Conservation (phyloP, 2,329 filamentous ascomycete genomes). For the Colletotrichum euphorbiae region DNA sequence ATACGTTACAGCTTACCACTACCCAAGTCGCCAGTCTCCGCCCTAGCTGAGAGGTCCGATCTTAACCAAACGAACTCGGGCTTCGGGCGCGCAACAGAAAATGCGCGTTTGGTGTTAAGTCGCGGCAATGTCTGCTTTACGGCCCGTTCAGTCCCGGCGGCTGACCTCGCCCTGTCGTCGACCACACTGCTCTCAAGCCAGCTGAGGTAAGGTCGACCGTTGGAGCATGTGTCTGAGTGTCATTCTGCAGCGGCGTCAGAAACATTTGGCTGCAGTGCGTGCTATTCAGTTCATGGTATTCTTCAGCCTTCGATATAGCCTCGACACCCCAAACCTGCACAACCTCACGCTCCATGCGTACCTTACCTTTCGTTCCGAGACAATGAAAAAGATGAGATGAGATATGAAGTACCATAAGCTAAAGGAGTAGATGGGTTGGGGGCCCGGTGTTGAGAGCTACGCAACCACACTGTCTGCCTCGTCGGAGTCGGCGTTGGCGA, state of each 20-base stretch:
- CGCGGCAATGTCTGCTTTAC: slow-evolving; percentile 13
- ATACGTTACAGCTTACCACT: neutral
- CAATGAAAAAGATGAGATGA: slow-evolving; percentile 5
- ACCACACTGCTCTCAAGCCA: neutral
- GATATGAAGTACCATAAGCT: neutral
- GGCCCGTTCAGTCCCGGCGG: slow-evolving; percentile 19
- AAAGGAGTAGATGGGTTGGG: neutral
- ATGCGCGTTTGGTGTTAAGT: slow-evolving; percentile 31
- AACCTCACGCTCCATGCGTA: neutral
- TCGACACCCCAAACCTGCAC: neutral
- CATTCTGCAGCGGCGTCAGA: neutral
- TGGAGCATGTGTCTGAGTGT: neutral
- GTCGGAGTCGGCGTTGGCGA: slow-evolving; percentile 12
- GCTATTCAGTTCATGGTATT: neutral
- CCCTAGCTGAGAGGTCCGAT: neutral
- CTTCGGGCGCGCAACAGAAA: slow-evolving; percentile 23
- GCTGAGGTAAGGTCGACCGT: slow-evolving; percentile 10
- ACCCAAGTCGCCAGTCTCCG: neutral
- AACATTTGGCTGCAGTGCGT: slow-evolving; percentile 9
- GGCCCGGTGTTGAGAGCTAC: neutral
- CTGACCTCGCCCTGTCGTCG: neutral
- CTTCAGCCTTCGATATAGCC: neutral
- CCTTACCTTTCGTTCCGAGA: slow-evolving; percentile 5
- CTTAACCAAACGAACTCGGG: slow-evolving; percentile 32
- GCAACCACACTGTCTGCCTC: neutral